Conservation (phyloP, 2,329 filamentous ascomycete genomes). For the Zasmidium cellare region DNA sequence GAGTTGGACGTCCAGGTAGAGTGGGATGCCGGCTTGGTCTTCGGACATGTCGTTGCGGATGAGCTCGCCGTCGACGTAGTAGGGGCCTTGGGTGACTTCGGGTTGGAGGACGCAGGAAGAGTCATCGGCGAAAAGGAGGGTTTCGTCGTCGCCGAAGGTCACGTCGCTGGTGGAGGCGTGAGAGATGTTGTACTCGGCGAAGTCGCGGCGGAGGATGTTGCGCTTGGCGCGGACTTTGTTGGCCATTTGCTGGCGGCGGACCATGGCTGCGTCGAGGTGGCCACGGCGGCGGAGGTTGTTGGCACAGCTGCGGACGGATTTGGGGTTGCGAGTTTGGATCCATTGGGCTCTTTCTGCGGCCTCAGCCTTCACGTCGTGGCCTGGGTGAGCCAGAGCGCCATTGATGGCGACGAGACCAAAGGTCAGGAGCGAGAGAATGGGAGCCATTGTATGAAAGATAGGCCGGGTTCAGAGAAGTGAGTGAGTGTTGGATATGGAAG, state of each 20-base stretch:
- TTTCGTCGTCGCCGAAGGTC: slow-evolving; percentile 24
- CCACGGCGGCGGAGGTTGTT: slow-evolving; percentile 22
- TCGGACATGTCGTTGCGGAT: slow-evolving; percentile 46
- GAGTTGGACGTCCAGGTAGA: slow-evolving; percentile 47
- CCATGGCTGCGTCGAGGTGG: slow-evolving; percentile 19
- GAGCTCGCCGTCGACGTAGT: slow-evolving; percentile 31
- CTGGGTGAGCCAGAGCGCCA: slow-evolving; percentile 25
- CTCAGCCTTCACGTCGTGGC: slow-evolving; percentile 21
- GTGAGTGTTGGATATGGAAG: too few relatives aligned
- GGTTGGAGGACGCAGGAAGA: slow-evolving; percentile 31
- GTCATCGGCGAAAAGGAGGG: slow-evolving; percentile 24
- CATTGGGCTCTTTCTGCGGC: slow-evolving; percentile 24
- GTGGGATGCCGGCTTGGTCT: slow-evolving; percentile 41
- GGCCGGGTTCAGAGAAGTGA: background rate
- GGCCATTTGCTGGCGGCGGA: slow-evolving; percentile 24
- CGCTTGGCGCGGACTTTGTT: slow-evolving; percentile 23
- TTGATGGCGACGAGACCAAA: slow-evolving; percentile 14
- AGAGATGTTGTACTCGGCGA: slow-evolving; percentile 24
- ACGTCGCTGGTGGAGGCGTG: slow-evolving; percentile 22
- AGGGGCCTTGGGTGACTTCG: slow-evolving; percentile 31
- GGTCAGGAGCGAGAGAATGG: slow-evolving; percentile 15
- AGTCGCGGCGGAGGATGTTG: slow-evolving; percentile 25
- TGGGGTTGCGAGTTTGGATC: slow-evolving; percentile 19
- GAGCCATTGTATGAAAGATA: slow-evolving; percentile 16
- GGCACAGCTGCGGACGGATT: slow-evolving; percentile 25